Evolutionary conservation across 2,329 filamentous ascomycete genomes (phyloP), one percentile per base, ranked within the genome.

Genomic region (Stachybotrys echinatus): DNA sequence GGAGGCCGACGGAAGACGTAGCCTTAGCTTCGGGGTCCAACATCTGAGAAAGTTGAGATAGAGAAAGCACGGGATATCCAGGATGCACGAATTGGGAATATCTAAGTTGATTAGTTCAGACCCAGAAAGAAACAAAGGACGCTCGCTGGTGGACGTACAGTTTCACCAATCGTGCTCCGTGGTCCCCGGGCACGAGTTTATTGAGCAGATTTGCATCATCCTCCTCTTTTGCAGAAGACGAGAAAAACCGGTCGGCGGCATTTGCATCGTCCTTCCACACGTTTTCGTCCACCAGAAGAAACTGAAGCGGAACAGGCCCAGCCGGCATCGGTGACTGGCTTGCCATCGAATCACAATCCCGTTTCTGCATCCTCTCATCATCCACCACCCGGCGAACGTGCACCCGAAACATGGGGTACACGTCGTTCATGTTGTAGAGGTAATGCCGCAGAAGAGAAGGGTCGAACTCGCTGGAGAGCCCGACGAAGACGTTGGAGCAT

Each of bases 401-500:
- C 5, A 61, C 51, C 1, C 57, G 54, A 46, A 57, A 60, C 59
- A 61, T 61, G 40, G 49, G 51, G 23, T 60, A 59, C 2, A 48
- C 52, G 39, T 61, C 59, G 19, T 48, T 37, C 5, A 37, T 20
- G 43, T 60, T 52, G 52, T 60, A 58, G 5, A 39, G 18, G 42
- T 60, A 60, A 23, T 56, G 48, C 12, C 56, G 58, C 5, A 61
- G 37, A 6, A 61, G 48, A 34, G 52, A 61, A 1, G 59, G 59
- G 19, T 61, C 59, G 3, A 55, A 58, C 48, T 61, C 59, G 47
- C 56, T 50, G 5, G 59, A 61, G 7, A 60, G 50, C 1, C 58
- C 59, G 14, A 61, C 52, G 14, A 54, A 14, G n/a, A 57, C 51
- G 37, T 55, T 51, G 5, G 59, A 61, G 52, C 57, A 58, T 22